A percentile compares a stretch with the other conserved stretches of the same genome.
These are phyloP conservation scores for Blastosporella zonata DNA, from an alignment of 1,284 basidiomycete species.

Conservation along the genomic window DNA sequence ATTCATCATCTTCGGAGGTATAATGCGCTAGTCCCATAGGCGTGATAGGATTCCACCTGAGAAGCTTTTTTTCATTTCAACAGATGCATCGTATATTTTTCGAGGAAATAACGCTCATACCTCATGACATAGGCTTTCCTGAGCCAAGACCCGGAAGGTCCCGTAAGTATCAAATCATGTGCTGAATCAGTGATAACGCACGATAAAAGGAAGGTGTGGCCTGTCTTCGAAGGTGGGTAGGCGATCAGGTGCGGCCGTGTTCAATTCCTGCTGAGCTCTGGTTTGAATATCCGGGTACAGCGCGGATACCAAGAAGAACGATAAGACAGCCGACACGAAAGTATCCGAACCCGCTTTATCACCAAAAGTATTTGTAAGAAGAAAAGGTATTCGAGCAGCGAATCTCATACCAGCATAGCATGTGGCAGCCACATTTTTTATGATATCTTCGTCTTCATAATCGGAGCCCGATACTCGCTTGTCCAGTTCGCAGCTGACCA, in stretches of 20 bases:
- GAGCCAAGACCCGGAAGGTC: background rate
- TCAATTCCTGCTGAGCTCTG: conserved; percentile 35
- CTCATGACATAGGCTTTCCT: conserved; percentile 36
- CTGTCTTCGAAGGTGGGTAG: conserved; percentile 37
- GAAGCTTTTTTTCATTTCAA: conserved; percentile 21
- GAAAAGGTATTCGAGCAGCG: background rate
- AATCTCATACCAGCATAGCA: conserved; percentile 35
- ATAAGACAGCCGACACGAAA: conserved; percentile 30
- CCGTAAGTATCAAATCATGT: background rate
- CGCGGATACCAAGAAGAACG: conserved; percentile 38
- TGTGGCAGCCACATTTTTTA: conserved; percentile 43
- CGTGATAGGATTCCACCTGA: conserved; percentile 45
- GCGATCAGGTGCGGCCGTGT: conserved; percentile 29
- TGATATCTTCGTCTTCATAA: conserved; percentile 29
- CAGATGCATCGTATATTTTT: background rate
- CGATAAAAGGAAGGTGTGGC: conserved; percentile 33
- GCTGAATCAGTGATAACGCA: conserved; percentile 14
- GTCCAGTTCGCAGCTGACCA: conserved; percentile 38
- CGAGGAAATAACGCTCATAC: conserved; percentile 10
- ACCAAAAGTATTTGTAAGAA: background rate
- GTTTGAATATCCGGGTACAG: conserved; percentile 36
- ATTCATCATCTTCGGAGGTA: conserved; percentile 38
- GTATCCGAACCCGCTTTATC: conserved; percentile 33
- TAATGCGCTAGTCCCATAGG: conserved; percentile 39
- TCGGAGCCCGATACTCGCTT: conserved; percentile 24